These are phyloP conservation scores for Guillardia theta DNA, from an alignment of 78 protist species.

Conservation along the genomic window DNA sequence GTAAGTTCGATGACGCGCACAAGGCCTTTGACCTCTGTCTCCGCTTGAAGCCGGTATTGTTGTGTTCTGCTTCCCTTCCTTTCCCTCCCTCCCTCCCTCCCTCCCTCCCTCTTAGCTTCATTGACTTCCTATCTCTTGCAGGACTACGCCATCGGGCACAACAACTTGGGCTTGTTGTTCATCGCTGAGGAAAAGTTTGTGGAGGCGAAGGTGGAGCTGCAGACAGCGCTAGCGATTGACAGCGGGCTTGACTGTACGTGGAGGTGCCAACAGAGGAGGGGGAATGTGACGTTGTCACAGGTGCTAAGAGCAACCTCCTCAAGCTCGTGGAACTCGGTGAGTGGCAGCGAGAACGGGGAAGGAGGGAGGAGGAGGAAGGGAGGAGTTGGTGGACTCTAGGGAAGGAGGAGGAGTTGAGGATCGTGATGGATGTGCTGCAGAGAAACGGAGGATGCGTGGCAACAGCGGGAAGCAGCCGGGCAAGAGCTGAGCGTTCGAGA, in stretches of 20 bases:
- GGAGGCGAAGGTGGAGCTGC: background rate
- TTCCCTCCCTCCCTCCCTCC: background rate
- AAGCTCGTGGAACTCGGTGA: constrained; percentile 8
- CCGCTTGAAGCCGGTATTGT: background rate
- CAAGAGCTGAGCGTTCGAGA: no score
- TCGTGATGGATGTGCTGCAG: no score
- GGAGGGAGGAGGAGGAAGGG: no score
- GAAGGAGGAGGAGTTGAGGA: no score
- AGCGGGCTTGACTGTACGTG: background rate
- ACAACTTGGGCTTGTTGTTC: background rate
- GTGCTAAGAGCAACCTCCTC: background rate
- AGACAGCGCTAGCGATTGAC: background rate
- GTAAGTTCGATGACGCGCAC: background rate
- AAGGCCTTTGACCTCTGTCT: background rate
- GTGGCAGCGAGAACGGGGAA: no score
- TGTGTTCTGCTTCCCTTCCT: background rate
- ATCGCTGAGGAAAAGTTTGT: background rate
- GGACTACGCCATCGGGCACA: constrained; percentile 8
- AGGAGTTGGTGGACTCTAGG: no score
- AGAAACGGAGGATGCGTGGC: no score
- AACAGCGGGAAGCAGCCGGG: no score
- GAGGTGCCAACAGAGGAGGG: background rate
- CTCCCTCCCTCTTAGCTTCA: background rate
- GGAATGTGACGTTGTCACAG: background rate
- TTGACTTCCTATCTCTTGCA: background rate